A percentile compares a stretch with the other conserved stretches of the same genome.
Conservation (phyloP, 345 rosid genomes). For the Acer negundo region DNA sequence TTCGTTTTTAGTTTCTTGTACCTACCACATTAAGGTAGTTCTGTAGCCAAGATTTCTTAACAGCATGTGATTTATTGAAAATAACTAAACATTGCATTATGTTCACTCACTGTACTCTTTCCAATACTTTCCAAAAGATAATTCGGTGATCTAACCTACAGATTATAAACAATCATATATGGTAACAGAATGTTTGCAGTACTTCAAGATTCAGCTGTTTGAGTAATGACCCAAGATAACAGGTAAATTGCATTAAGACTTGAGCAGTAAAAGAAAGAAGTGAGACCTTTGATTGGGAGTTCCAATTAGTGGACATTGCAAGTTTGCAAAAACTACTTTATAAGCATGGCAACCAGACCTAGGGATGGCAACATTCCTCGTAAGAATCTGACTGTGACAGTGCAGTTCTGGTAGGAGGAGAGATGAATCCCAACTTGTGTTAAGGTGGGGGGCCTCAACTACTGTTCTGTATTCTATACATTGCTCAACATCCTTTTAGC, state of each 20-base stretch:
- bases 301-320: neutral
- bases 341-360: neutral
- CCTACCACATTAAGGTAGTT: neutral
- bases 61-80: neutral
- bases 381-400: neutral
- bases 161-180: neutral
- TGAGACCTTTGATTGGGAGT: slow-evolving; percentile 4
- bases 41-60: neutral
- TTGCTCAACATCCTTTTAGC: neutral
- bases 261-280: neutral
- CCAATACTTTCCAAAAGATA: neutral
- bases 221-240: neutral
- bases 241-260: neutral
- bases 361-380: neutral
- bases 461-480: neutral
- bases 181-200: neutral
- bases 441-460: neutral
- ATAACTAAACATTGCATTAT: neutral
- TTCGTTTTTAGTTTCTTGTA: neutral
- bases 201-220: neutral
- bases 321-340: neutral
- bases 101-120: neutral
- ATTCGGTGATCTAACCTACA: neutral
- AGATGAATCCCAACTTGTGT: neutral
- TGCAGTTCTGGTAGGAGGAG: neutral